Evolutionary conservation across 225 moss, liverwort and hornwort species (phyloP).

Genomic region (Thuidium tamariscinum): DNA sequence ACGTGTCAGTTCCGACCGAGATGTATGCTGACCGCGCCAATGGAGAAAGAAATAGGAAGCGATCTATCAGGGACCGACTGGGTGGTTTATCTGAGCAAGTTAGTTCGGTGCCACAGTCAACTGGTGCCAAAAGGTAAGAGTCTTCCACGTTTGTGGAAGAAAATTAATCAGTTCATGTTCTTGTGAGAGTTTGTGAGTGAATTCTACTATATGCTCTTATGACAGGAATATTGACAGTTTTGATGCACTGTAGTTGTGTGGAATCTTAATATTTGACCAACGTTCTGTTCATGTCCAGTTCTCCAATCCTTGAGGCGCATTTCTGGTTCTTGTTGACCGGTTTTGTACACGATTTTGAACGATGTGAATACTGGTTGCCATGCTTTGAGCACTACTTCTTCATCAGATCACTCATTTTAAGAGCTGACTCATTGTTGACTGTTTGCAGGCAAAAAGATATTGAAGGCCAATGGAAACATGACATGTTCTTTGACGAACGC

Average conservation of each 20-base stretch:
- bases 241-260: background rate
- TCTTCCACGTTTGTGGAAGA: background rate
- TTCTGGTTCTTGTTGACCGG: background rate
- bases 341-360: background rate
- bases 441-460: conserved; percentile 50
- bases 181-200: background rate
- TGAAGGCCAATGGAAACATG: conserved; percentile 93
- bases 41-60: conserved; percentile 60
- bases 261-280: background rate
- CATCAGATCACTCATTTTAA: background rate
- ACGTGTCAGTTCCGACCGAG: conserved; percentile 60
- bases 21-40: conserved; percentile 91
- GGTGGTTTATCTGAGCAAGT: conserved; percentile 44
- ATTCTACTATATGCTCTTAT: background rate
- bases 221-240: background rate
- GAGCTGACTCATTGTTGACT: background rate
- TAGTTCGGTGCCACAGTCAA: conserved; percentile 14
- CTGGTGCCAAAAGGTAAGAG: conserved; percentile 46
- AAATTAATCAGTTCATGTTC: background rate
- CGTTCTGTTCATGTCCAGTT: background rate
- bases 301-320: background rate
- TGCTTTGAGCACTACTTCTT: background rate
- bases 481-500: conserved; percentile 64
- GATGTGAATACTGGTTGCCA: background rate
- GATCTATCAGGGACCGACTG: conserved; percentile 77